Conservation (phyloP, 257 asterid species). For the Salvia miltiorrhiza region DNA sequence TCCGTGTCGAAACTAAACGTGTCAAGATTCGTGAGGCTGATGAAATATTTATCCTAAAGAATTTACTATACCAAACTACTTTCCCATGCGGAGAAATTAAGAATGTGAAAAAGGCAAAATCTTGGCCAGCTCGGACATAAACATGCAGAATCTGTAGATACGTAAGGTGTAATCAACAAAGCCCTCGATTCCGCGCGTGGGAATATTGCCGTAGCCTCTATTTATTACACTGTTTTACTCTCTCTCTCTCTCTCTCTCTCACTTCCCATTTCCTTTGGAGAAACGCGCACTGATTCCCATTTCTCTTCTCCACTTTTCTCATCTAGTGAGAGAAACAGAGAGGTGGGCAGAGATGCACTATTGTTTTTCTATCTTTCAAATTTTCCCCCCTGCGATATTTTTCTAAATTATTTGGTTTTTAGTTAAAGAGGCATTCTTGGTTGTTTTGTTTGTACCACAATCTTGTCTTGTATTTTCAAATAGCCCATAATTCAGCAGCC, state of each 20-base stretch:
- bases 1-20: too few species aligned
- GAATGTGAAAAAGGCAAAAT: neutral
- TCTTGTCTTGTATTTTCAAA: neutral
- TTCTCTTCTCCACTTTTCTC: neutral
- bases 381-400: neutral
- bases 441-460: neutral
- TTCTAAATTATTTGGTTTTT: neutral
- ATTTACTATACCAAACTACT: neutral
- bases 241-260: neutral
- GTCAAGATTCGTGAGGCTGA: too few species aligned
- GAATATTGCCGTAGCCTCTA: too few species aligned
- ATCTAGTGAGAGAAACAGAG: neutral
- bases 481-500: conserved; percentile 22
- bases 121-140: neutral
- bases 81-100: neutral
- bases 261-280: neutral
- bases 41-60: too few species aligned
- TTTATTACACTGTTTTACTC: too few species aligned
- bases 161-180: neutral
- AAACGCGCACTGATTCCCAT: conserved; percentile 17
- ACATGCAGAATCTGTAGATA: neutral
- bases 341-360: neutral
- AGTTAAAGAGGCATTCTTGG: neutral
- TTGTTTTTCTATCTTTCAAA: neutral
- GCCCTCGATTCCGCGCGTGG: neutral